Percentiles rank a stretch among this genome's conserved stretches.
phyloP scores from a whole-genome alignment of 805 yeast genomes.

The Saturnispora gosingensis region DNA sequence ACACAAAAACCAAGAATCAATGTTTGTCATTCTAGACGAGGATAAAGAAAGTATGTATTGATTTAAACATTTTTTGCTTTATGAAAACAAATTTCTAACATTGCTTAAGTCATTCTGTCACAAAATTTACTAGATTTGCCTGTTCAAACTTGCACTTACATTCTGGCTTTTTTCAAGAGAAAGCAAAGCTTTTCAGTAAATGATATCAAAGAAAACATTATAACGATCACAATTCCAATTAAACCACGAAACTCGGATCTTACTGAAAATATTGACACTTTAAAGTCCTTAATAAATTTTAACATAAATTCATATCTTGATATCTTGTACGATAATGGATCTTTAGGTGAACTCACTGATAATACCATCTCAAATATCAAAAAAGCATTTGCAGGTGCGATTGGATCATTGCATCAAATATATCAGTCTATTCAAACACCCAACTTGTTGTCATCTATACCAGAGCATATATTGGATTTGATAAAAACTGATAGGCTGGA shows the following conservation, averaged over 20 bases:
- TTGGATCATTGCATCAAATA: conserved; percentile 55
- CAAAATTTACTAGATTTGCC: background rate
- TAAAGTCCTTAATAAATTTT: conserved; percentile 49
- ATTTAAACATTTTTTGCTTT: no score
- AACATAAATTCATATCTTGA: conserved; percentile 71
- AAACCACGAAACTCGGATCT: background rate
- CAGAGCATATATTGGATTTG: conserved; percentile 24
- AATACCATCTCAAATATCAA: conserved; percentile 39
- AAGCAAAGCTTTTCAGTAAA: background rate
- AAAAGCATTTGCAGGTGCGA: conserved; percentile 59
- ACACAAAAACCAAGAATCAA: background rate
- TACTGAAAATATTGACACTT: conserved; percentile 30
- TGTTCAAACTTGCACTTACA: background rate
- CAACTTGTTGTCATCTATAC: conserved; percentile 43
- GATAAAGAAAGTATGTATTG: background rate
- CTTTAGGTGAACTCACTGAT: conserved; percentile 12
- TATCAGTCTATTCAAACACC: conserved; percentile 65
- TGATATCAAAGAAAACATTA: background rate
- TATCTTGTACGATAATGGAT: conserved; percentile 24
- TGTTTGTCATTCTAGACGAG: background rate
- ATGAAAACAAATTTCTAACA: background rate
- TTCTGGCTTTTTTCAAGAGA: conserved; percentile 3
- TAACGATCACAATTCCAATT: background rate
- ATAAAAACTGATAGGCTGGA: conserved; percentile 26
- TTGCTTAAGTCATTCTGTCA: background rate